These are phyloP conservation scores for Panaeolus cyanescens DNA, from an alignment of 768 basidiomycete genomes.

Conservation along the genomic window DNA sequence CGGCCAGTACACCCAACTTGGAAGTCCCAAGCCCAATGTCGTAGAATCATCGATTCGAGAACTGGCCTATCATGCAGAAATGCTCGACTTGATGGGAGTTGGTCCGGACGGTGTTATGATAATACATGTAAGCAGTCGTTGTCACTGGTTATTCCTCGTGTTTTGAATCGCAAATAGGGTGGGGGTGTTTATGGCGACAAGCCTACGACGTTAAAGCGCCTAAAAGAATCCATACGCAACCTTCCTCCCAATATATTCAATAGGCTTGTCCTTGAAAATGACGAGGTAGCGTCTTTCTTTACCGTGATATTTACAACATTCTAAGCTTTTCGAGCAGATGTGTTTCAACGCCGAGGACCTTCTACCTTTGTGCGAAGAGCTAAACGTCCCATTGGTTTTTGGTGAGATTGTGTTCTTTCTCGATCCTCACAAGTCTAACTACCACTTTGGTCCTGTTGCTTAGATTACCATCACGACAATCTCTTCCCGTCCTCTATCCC, in stretches of 20 bases:
- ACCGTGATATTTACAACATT: background rate
- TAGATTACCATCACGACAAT: slow-evolving; percentile 83
- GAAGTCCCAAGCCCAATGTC: slow-evolving; percentile 75
- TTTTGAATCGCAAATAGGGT: slow-evolving; percentile 41
- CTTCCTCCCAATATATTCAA: slow-evolving; percentile 66
- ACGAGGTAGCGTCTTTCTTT: slow-evolving; percentile 61
- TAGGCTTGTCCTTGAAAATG: slow-evolving; percentile 90
- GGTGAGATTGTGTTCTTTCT: slow-evolving; percentile 32
- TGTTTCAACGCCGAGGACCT: slow-evolving; percentile 91
- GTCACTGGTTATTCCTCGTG: background rate
- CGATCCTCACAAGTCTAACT: background rate
- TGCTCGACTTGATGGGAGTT: slow-evolving; percentile 83
- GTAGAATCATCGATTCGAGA: slow-evolving; percentile 78
- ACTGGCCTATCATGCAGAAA: slow-evolving; percentile 83
- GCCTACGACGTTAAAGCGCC: slow-evolving; percentile 61
- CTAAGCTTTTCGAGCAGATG: slow-evolving; percentile 35
- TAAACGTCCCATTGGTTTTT: slow-evolving; percentile 73
- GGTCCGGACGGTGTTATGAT: slow-evolving; percentile 88
- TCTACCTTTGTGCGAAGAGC: slow-evolving; percentile 82
- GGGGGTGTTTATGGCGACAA: slow-evolving; percentile 89
- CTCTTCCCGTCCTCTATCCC: slow-evolving; percentile 64
- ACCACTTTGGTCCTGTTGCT: background rate
- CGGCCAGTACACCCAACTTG: slow-evolving; percentile 84
- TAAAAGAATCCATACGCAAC: slow-evolving; percentile 68
- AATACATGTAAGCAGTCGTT: slow-evolving; percentile 61